These are phyloP conservation scores for Zygosaccharomyces gambellarensis DNA, from an alignment of 805 yeast species.

Conservation along the genomic window DNA sequence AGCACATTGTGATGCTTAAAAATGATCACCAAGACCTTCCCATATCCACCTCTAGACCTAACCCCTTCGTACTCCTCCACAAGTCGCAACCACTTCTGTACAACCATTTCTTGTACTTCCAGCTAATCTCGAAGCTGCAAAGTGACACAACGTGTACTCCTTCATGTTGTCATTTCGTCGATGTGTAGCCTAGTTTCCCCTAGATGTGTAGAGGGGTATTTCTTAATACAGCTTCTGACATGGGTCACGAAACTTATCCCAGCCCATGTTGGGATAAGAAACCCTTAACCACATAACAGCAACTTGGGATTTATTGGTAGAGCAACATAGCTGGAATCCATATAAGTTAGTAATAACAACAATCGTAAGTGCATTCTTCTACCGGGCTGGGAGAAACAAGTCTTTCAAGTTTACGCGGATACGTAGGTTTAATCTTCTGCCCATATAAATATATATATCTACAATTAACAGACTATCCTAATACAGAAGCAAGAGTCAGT, in stretches of 20 bases:
- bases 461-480: not conserved
- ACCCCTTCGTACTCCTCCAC: not conserved
- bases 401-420: too few relatives aligned
- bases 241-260: not conserved
- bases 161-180: not conserved
- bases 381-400: not conserved
- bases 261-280: not conserved
- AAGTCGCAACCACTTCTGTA: not conserved
- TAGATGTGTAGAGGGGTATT: not conserved
- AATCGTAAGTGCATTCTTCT: not conserved
- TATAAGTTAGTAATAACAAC: not conserved
- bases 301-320: not conserved
- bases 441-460: not conserved
- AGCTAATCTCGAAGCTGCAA: too few relatives aligned
- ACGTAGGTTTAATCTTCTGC: not conserved
- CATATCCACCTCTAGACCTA: not conserved
- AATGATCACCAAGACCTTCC: not conserved
- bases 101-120: not conserved
- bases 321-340: not conserved
- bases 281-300: slow-evolving; percentile 5
- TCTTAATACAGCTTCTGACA: not conserved
- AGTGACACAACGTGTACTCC: too few relatives aligned
- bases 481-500: not conserved
- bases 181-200: not conserved
- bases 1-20: too few relatives aligned